phyloP scores from a whole-genome alignment of 2,329 filamentous ascomycete genomes.

The Xylaria sp. region DNA sequence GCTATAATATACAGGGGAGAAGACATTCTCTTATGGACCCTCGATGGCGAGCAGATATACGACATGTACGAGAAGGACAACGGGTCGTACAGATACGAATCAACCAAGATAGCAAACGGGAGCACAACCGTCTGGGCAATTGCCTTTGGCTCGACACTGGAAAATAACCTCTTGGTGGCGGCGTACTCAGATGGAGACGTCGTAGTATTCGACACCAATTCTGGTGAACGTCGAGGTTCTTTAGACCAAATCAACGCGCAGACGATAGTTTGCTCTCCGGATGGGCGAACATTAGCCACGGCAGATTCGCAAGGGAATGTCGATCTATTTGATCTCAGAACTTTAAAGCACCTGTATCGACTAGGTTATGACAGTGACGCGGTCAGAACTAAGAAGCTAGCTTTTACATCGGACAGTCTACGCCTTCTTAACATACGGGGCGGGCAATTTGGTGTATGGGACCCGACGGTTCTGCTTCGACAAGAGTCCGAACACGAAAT shows the following conservation, averaged over 20 bases:
- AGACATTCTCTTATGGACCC: constrained; percentile 45
- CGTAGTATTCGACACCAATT: constrained; percentile 42
- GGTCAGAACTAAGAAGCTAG: constrained; percentile 27
- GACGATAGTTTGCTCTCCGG: constrained; percentile 44
- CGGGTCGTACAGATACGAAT: constrained; percentile 36
- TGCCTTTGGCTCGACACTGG: constrained; percentile 40
- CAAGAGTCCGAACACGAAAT: constrained; percentile 36
- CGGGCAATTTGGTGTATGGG: constrained; percentile 44
- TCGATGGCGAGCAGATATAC: constrained; percentile 36
- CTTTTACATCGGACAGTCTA: constrained; percentile 40
- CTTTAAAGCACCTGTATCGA: constrained; percentile 37
- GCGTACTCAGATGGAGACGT: constrained; percentile 48
- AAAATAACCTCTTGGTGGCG: constrained; percentile 42
- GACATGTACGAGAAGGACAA: constrained; percentile 45
- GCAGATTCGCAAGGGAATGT: constrained; percentile 44
- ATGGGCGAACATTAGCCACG: constrained; percentile 48
- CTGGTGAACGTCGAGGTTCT: constrained; percentile 22
- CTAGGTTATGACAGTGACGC: constrained; percentile 30
- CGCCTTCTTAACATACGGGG: constrained; percentile 43
- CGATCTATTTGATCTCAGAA: constrained; percentile 47
- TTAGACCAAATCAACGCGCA: constrained; percentile 34
- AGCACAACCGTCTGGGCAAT: constrained; percentile 34
- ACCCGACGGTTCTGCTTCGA: constrained; percentile 42
- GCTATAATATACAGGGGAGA: constrained; percentile 46
- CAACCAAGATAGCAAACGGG: constrained; percentile 23